Evolutionary conservation across 1,139 yeast species (phyloP), one percentile per base, ranked within the genome.

Genomic region (Waltiozyma sp.): DNA sequence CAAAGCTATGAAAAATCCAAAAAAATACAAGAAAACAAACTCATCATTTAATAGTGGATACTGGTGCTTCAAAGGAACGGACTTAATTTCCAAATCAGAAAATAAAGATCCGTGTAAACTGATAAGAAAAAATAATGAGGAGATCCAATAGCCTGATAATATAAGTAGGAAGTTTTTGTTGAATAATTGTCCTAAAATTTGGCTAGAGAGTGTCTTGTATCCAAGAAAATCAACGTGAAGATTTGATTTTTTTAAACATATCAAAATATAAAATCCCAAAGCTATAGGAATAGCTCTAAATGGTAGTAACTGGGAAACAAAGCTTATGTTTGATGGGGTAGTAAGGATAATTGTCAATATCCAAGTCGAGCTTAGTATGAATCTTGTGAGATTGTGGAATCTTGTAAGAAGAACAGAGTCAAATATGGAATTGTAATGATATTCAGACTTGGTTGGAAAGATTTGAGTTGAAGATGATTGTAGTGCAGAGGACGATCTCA

Each of bases 11-110:
- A 66, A 58, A 8, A 69, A 53, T 2, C 68, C 55, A 43, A 65
- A 66, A 46, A 61, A 64, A 69, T 73, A 72, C 52, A 65, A 70
- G 54, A 69, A 80, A 4, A 80, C 69, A 65, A 73, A 76, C 45
- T 72, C 69, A 55, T 82, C 91, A 54, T 80, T 83, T 43, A 80
- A 58, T 42, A 72, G 67, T 1, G 84, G 80, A 45, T 68, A 69
- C 43, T 72, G 73, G 42, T 65, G 77, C 65, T 58, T 73, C 62
- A 52, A 75, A 55, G 61, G 71, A 47, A 53, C 50, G 13, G 57
- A 55, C 35, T 54, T 62, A 21, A 53, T 49, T 39, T 55, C 57
- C 45, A 44, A 46, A 13, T 41, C 43, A 19, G 44, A 50, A 2
- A 57, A 45, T 19, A 35, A 35, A 45, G 63, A 64, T 40, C 67